Evolutionary conservation across 306 rosid genomes (phyloP).

Genomic region (Quercus ilex): DNA sequence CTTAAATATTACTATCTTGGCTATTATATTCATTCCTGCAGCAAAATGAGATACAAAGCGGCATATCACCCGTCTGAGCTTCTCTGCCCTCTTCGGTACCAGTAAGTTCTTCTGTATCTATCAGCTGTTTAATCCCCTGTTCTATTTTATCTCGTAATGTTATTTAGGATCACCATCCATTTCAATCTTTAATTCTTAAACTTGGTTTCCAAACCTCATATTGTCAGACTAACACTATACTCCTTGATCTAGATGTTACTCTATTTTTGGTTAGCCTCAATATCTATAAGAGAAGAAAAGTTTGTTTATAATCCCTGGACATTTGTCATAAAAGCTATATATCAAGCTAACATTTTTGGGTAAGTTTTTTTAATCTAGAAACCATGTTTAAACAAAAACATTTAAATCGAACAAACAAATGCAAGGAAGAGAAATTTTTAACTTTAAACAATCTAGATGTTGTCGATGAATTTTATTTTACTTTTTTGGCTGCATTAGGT

Average conservation of each 20-base stretch:
- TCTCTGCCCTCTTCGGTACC: slow-evolving; percentile 85
- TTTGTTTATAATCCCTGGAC: background rate
- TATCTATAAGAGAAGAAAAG: background rate
- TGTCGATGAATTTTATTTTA: background rate
- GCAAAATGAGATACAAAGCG: slow-evolving; percentile 97
- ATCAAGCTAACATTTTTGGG: background rate
- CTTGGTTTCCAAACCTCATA: background rate
- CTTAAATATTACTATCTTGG: slow-evolving; percentile 94
- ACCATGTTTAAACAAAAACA: background rate
- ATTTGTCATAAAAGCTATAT: background rate
- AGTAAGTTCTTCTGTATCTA: slow-evolving; percentile 56
- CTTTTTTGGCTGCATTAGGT: background rate
- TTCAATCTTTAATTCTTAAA: background rate
- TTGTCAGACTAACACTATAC: background rate
- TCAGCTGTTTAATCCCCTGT: background rate
- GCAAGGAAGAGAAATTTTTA: background rate
- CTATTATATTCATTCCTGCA: slow-evolving; percentile 88
- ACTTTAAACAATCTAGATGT: background rate
- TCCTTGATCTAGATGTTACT: background rate
- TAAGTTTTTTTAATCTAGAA: background rate
- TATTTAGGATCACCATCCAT: background rate
- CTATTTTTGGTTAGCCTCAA: background rate
- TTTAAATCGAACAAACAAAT: background rate
- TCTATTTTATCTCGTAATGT: background rate
- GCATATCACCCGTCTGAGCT: slow-evolving; percentile 84